Evolutionary conservation across 2,329 filamentous ascomycete genomes (phyloP), one percentile per base, ranked within the genome.

Genomic region (Tolypocladium guangdongense): DNA sequence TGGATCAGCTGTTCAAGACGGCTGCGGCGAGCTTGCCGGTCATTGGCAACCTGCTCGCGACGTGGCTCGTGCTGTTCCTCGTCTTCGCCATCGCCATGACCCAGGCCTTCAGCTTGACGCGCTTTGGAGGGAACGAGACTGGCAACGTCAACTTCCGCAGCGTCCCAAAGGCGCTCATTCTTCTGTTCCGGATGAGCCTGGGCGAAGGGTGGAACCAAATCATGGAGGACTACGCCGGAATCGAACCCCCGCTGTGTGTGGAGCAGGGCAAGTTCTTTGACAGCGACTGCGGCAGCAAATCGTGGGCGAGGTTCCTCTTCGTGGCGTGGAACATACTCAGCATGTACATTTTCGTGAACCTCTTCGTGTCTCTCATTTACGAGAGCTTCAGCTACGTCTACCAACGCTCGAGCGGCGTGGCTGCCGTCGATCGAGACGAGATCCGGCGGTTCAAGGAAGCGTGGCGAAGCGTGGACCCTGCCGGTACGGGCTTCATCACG

Each of bases 341-440:
- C 87, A 99, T 99, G 93, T 99, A 99, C 72, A 95, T 99, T 64
- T 99, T 99, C 64, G 92, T 97, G 65, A 96, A 92, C 65, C 74
- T 99, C 66, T 99, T 99, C 69, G 92, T 99, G 55, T 99, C 93
- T 49, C 83, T 99, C 67, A 99, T 99, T 61, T 99, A 95, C 72
- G 93, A 99, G 74, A 97, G 91, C 71, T 99, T 99, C 78, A 96
- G 90, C 68, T 99, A 99, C 64, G 93, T 99, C 58, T 99, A 97
- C 68, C 95, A 99, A 72, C 83, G 90, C 58, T 96, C 92, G 56
- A 96, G 88, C 64, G 90, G 90, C n/a, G 79, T 96, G 61, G 90
- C 88, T 7, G 86, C 88, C 56, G 86, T 99, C 62, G 95, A 90
- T 63, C 82, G 93, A 59, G 90, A 96, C 62, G 93, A 99, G 68